Evolutionary conservation across 257 asterid genomes (phyloP).

Genomic region (Perilla frutescens): DNA sequence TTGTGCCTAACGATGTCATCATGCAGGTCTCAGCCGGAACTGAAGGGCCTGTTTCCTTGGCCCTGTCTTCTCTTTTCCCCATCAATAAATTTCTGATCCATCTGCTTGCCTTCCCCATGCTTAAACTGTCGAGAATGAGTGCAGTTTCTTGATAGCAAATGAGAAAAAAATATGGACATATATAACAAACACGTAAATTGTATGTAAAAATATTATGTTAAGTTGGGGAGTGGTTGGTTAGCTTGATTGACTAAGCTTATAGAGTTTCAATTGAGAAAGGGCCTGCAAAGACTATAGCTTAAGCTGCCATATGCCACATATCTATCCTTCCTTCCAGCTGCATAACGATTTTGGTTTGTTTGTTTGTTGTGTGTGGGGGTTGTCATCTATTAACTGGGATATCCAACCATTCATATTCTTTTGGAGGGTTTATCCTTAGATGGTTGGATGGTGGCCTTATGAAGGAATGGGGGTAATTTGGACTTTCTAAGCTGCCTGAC

Average conservation of each 20-base stretch:
- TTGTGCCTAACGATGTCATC: conserved; percentile 20
- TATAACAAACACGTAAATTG: not conserved
- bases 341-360: conserved; percentile 21
- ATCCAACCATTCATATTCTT: conserved; percentile 1
- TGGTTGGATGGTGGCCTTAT: conserved; percentile 26
- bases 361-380: conserved; percentile 10
- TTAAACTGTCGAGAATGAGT: conserved; percentile 15
- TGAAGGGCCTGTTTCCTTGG: conserved; percentile 45
- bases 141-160: not conserved
- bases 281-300: conserved; percentile 57
- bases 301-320: conserved; percentile 70
- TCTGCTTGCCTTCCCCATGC: conserved; percentile 74
- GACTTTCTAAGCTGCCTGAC: conserved; percentile 2
- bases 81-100: conserved; percentile 72
- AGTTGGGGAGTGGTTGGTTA: conserved; percentile 22
- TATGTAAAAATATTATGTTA: not conserved
- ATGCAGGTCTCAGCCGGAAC: conserved; percentile 26
- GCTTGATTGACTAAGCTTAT: conserved; percentile 32
- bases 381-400: conserved; percentile 15
- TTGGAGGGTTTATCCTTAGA: not conserved
- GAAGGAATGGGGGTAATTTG: conserved; percentile 3
- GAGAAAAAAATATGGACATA: not conserved
- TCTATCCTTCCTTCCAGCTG: conserved; percentile 31
- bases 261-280: not conserved
- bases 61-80: conserved; percentile 62